A percentile compares a stretch with the other conserved stretches of the same genome.
These are phyloP conservation scores for Chlorella sp. DNA, from an alignment of 139 green algal species.

Conservation along the genomic window DNA sequence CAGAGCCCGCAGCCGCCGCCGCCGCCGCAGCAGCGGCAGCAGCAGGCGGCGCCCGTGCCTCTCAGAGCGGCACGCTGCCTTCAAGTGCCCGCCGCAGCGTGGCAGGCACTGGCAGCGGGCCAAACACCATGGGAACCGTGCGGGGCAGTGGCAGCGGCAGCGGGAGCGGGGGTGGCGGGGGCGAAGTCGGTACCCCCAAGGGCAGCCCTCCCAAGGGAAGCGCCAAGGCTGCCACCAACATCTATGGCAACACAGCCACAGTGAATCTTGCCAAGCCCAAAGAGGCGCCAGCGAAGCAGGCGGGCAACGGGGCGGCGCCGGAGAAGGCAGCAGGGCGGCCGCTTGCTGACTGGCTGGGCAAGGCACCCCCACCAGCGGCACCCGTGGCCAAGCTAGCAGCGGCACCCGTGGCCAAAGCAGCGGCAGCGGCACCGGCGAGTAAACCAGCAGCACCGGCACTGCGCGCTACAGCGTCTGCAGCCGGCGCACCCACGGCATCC, in stretches of 20 bases:
- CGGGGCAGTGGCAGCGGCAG: neutral
- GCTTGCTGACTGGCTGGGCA: too few species aligned
- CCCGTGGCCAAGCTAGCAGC: neutral
- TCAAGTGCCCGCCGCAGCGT: neutral
- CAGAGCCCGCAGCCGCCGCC: neutral
- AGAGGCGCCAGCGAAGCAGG: neutral
- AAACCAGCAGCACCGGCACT: neutral
- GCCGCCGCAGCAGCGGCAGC: neutral
- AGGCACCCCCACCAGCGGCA: neutral
- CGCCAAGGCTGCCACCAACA: neutral
- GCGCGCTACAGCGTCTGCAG: neutral
- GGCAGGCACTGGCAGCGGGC: neutral
- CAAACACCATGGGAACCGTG: too few species aligned
- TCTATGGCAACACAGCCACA: conserved; percentile 4
- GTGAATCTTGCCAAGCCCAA: neutral
- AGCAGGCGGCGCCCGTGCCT: neutral
- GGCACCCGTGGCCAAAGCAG: neutral
- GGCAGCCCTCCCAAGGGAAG: conserved; percentile 1
- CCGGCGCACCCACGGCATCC: neutral
- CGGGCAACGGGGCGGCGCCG: neutral
- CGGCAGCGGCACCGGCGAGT: neutral
- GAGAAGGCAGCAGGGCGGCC: neutral
- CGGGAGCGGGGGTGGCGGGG: neutral
- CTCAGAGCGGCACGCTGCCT: neutral
- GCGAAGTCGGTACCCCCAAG: neutral